These are phyloP conservation scores for Cladophialophora bantiana DNA, from an alignment of 2,329 filamentous ascomycete species.

Conservation along the genomic window DNA sequence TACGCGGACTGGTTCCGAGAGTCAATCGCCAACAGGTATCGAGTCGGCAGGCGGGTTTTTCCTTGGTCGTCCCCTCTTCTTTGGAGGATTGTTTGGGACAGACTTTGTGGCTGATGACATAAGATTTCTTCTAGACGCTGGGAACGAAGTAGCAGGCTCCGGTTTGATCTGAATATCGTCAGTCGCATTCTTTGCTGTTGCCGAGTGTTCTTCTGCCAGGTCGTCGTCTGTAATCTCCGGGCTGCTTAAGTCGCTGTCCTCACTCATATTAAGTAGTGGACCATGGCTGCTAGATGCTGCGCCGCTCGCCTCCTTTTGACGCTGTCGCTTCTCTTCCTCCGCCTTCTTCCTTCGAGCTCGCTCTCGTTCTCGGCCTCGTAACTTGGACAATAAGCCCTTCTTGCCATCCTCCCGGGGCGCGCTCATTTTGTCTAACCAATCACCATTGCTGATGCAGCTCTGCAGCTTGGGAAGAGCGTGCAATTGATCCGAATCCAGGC, in stretches of 20 bases:
- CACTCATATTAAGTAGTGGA: constrained; percentile 29
- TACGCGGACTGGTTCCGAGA: neutral
- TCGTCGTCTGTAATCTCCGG: constrained; percentile 35
- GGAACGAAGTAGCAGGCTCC: constrained; percentile 23
- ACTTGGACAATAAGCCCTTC: constrained; percentile 38
- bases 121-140: constrained; percentile 1
- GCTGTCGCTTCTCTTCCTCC: constrained; percentile 38
- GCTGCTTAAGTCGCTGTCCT: constrained; percentile 37
- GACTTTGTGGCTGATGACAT: neutral
- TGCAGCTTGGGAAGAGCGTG: constrained; percentile 57
- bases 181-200: constrained; percentile 1
- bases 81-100: constrained; percentile 15
- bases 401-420: constrained; percentile 54
- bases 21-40: constrained; percentile 2
- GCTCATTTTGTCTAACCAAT: constrained; percentile 70
- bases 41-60: constrained; percentile 20
- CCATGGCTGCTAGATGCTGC: constrained; percentile 5
- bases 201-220: constrained; percentile 23
- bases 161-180: constrained; percentile 26
- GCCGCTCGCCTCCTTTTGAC: constrained; percentile 28
- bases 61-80: constrained; percentile 34
- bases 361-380: constrained; percentile 41
- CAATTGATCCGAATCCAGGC: constrained; percentile 46
- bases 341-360: constrained; percentile 39
- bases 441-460: constrained; percentile 63